A percentile compares a stretch with the other conserved stretches of the same genome.
Evolutionary conservation across 2,329 filamentous ascomycete species (phyloP).

Genomic region (Fusarium sp.): DNA sequence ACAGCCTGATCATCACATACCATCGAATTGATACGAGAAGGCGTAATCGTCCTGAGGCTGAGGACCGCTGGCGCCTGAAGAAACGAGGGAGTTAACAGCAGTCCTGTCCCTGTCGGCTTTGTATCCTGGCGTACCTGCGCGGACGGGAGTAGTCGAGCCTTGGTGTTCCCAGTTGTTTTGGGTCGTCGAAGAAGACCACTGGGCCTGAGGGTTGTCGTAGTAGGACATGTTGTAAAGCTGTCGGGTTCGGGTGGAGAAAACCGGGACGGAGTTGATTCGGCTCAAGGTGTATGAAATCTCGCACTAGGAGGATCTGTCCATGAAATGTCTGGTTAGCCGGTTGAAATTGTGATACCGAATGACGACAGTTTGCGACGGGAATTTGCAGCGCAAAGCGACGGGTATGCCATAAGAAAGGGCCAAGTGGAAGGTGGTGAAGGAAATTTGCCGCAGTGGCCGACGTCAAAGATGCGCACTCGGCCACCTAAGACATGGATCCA

Average conservation of each 20-base stretch:
- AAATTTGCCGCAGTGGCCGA: slow-evolving; percentile 42
- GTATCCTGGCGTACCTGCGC: slow-evolving; percentile 52
- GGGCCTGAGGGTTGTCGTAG: slow-evolving; percentile 60
- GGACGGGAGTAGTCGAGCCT: slow-evolving; percentile 56
- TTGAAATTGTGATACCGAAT: slow-evolving; percentile 18
- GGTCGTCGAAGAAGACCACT: slow-evolving; percentile 53
- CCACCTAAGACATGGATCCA: slow-evolving; percentile 43
- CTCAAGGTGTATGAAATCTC: slow-evolving; percentile 30
- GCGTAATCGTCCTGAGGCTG: slow-evolving; percentile 82
- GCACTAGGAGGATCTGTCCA: slow-evolving; percentile 30
- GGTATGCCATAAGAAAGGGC: slow-evolving; percentile 19
- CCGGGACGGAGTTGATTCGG: slow-evolving; percentile 30
- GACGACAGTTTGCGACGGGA: slow-evolving; percentile 30
- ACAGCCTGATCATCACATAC: slow-evolving; percentile 65
- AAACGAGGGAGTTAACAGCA: slow-evolving; percentile 27
- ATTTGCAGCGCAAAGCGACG: slow-evolving; percentile 32
- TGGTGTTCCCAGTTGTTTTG: slow-evolving; percentile 63
- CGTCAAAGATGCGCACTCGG: slow-evolving; percentile 44
- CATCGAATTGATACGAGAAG: slow-evolving; percentile 90
- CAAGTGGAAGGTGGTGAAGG: slow-evolving; percentile 33
- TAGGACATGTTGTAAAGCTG: slow-evolving; percentile 56
- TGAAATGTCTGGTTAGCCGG: slow-evolving; percentile 30
- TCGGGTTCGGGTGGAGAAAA: slow-evolving; percentile 33
- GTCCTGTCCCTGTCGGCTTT: not conserved
- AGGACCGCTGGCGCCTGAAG: slow-evolving; percentile 78